Evolutionary conservation across 805 yeast genomes (phyloP).

Genomic region (Candida mattraensis): DNA sequence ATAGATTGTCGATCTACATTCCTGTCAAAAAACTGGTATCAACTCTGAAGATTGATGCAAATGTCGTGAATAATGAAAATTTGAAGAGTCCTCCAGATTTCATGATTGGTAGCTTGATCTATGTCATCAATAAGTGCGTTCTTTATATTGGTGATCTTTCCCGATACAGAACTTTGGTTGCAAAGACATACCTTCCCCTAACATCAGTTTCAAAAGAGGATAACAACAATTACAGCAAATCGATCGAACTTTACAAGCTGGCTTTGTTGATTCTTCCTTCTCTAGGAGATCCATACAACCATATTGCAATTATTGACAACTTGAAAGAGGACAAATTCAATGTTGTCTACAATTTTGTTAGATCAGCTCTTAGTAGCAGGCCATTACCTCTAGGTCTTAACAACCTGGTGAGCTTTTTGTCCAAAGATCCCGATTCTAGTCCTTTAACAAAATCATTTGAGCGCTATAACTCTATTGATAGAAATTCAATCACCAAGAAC

Average conservation of each 20-base stretch:
- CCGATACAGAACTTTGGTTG: constrained; percentile 53
- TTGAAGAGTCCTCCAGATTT: constrained; percentile 11
- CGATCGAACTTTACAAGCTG: constrained; percentile 47
- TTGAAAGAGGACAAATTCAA: constrained; percentile 46
- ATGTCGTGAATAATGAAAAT: constrained; percentile 1
- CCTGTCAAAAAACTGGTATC: constrained; percentile 33
- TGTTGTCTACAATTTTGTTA: constrained; percentile 52
- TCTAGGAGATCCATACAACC: constrained; percentile 64
- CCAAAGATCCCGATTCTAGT: constrained; percentile 35
- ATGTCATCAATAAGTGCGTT: constrained; percentile 47
- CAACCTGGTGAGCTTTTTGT: constrained; percentile 42
- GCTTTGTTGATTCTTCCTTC: constrained; percentile 64
- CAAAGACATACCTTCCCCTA: constrained; percentile 40
- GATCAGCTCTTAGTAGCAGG: constrained; percentile 56
- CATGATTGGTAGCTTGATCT: constrained; percentile 33
- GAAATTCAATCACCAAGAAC: constrained; percentile 33
- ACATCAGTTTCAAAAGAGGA: constrained; percentile 36
- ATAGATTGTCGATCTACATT: constrained; percentile 37
- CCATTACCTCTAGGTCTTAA: constrained; percentile 46
- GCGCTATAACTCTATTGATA: constrained; percentile 24
- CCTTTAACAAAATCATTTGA: constrained; percentile 30
- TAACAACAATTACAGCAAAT: constrained; percentile 42
- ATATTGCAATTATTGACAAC: constrained; percentile 56
- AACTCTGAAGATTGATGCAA: constrained; percentile 26
- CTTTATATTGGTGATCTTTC: constrained; percentile 58